Base-by-base conservation (phyloP, 139 green algal genomes). In the Auxenochlorella pyrenoidosa region DNA sequence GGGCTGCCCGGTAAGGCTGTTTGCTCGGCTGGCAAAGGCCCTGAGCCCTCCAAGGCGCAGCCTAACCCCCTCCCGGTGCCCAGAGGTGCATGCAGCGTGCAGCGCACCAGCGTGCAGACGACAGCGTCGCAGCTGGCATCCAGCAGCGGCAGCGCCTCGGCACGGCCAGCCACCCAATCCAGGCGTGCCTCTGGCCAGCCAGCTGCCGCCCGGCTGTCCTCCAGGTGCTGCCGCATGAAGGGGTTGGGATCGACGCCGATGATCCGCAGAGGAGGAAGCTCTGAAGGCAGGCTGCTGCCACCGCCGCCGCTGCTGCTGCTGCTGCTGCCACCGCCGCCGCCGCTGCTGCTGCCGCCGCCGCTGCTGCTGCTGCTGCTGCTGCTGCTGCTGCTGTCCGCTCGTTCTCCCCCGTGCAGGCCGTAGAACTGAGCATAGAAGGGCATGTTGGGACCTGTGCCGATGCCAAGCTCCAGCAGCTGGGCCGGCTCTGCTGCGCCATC, bases 161-260 rank as follows among this genome's bases (percentile, higher is more conserved):
- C 92, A 28, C 86, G 43, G 0, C 89, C 94, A 32, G 85, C n/a
- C 32, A 94, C 65, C 84, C 95, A 88, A 38, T 68, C 87, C 43
- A 95, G 88, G 28, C 80, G 76, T 19, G 86, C 41, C 13, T 30
- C 19, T 16, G 84, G 32, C 36, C 81, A 78, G 13, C 79, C 78
- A 19, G 21, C 15, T 24, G 38, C 32, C 19, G 43, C 38, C 36
- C 89, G 83, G 60, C 88, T 86, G n/a, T 89, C 30, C 32, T 84
- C 16, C 24, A 91, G 87, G 77, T 93, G 95, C 0, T 28, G 47
- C 24, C 44, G 79, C 94, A 97, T 97, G 51, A 75, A 93, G 10
- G 75, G 18, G 65, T 97, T 97, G 44, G 93, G 94, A 32, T 97
- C 94, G 3, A 97, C 5, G 4, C 93, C 94, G 22, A 86, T 87